These are phyloP conservation scores for Penicillium coprophilum DNA, from an alignment of 495 filamentous ascomycete genomes.

Conservation along the genomic window DNA sequence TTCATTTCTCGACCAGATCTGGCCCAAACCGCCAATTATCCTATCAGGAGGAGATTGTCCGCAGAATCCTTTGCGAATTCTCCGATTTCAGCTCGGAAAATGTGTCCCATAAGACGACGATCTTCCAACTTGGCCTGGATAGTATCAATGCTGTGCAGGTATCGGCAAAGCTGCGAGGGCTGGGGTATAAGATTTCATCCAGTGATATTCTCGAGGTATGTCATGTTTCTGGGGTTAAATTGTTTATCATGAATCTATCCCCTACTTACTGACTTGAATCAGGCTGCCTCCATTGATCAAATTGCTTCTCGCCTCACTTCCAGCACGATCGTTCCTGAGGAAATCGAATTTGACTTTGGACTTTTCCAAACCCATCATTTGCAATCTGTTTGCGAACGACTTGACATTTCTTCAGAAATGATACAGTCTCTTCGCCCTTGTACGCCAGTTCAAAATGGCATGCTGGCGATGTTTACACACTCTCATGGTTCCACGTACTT, in stretches of 20 bases:
- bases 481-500: slow-evolving; percentile 70
- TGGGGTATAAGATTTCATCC: slow-evolving; percentile 57
- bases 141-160: slow-evolving; percentile 57
- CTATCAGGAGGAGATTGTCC: slow-evolving; percentile 56
- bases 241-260: slow-evolving; percentile 36
- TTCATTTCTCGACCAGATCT: not conserved
- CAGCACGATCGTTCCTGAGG: slow-evolving; percentile 10
- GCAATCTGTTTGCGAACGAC: slow-evolving; percentile 45
- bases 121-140: slow-evolving; percentile 45
- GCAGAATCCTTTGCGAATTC: slow-evolving; percentile 57
- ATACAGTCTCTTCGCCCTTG: slow-evolving; percentile 40
- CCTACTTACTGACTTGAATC: slow-evolving; percentile 52
- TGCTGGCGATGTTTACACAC: slow-evolving; percentile 71
- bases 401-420: slow-evolving; percentile 15
- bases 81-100: slow-evolving; percentile 43
- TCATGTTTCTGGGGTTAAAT: not conserved
- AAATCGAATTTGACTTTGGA: slow-evolving; percentile 24
- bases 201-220: slow-evolving; percentile 65
- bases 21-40: slow-evolving; percentile 44
- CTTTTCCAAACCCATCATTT: slow-evolving; percentile 54
- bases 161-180: slow-evolving; percentile 59
- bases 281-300: slow-evolving; percentile 39
- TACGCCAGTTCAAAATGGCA: slow-evolving; percentile 76
- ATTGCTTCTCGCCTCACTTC: slow-evolving; percentile 29
- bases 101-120: slow-evolving; percentile 54